Evolutionary conservation across 129 eudicot genomes (phyloP).

Genomic region (Oenanthe sinensis): DNA sequence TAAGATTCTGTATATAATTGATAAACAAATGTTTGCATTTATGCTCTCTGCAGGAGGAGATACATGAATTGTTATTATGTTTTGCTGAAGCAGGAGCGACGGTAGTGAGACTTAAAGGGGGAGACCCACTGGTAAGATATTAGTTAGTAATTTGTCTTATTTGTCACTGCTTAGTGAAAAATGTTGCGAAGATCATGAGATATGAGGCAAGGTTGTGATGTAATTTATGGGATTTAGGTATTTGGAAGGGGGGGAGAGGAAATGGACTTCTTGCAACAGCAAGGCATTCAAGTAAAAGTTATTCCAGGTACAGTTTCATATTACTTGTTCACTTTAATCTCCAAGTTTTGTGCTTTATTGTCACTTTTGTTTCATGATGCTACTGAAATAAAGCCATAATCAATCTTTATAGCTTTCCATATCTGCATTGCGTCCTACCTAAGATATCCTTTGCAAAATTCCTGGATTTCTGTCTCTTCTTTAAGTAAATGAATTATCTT

Average conservation of each 20-base stretch:
- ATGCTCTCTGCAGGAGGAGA: conserved; percentile 59
- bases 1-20: neutral
- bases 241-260: conserved; percentile 99
- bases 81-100: conserved; percentile 94
- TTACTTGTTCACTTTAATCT: neutral
- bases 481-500: neutral
- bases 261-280: conserved; percentile 92
- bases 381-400: neutral
- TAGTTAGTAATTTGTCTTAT: neutral
- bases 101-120: conserved; percentile 95
- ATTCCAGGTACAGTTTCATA: conserved; percentile 61
- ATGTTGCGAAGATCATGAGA: neutral
- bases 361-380: neutral
- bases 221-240: conserved; percentile 33
- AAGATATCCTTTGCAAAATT: neutral
- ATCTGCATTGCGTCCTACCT: neutral
- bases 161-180: neutral
- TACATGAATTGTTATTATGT: conserved; percentile 80
- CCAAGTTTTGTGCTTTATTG: neutral
- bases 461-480: neutral
- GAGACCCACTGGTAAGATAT: conserved; percentile 81
- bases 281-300: conserved; percentile 85
- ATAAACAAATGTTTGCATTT: neutral
- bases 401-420: neutral
- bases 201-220: conserved; percentile 4